A percentile compares a stretch with the other conserved stretches of the same genome.
Evolutionary conservation across 192 early-diverging fungal species (phyloP).

Genomic region (Funneliformis geosporum): DNA sequence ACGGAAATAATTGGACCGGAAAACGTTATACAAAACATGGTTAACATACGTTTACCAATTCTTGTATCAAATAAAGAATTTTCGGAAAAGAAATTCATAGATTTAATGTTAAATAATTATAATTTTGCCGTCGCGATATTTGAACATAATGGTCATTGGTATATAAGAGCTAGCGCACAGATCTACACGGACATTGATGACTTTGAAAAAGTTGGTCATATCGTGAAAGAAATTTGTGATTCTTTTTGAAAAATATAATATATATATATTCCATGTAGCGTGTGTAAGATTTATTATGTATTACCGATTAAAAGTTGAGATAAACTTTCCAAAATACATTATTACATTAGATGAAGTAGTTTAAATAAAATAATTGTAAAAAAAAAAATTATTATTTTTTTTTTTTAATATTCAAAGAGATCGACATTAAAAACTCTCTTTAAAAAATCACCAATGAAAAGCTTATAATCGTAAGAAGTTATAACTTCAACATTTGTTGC

Average conservation of each 20-base stretch:
- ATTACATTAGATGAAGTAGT: too few species aligned
- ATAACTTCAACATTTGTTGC: background rate
- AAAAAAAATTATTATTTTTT: too few species aligned
- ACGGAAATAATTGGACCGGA: conserved; percentile 56
- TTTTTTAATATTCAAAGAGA: background rate
- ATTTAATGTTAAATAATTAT: conserved; percentile 46
- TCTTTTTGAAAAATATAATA: too few species aligned
- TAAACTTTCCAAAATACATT: too few species aligned
- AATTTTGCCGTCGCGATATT: conserved; percentile 44
- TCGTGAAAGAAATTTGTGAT: conserved; percentile 47
- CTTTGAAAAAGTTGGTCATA: conserved; percentile 49
- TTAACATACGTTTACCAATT: conserved; percentile 59
- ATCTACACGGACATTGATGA: conserved; percentile 54
- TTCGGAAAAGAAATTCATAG: conserved; percentile 21
- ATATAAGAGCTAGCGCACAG: conserved; percentile 57
- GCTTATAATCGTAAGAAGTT: background rate
- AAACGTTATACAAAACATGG: conserved; percentile 54
- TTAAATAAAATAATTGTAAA: too few species aligned
- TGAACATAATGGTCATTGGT: conserved; percentile 51
- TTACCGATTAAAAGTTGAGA: too few species aligned
- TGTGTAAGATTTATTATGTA: too few species aligned
- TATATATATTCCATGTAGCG: too few species aligned
- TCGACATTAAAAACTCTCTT: background rate
- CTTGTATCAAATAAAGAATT: conserved; percentile 31
- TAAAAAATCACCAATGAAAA: background rate